Percentiles rank a stretch among this genome's conserved stretches.
phyloP scores from a whole-genome alignment of 1,284 basidiomycete species.

The Puccinia hordei region DNA sequence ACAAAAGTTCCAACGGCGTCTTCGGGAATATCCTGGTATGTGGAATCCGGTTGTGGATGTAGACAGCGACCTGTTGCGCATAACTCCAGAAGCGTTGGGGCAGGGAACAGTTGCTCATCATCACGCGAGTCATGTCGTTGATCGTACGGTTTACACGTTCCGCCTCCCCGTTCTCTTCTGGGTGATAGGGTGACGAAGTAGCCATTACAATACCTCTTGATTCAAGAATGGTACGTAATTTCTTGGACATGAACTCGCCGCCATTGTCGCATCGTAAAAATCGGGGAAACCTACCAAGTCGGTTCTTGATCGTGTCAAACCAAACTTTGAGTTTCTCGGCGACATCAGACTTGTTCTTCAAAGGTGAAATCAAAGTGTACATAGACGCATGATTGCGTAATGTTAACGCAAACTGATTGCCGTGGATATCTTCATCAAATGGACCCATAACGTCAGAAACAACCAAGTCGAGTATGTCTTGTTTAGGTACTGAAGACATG shows the following conservation, averaged over 20 bases:
- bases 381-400: constrained; percentile 15
- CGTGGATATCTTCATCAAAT: constrained; percentile 13
- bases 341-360: neutral
- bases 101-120: neutral
- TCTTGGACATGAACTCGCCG: neutral
- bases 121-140: constrained; percentile 16
- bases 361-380: neutral
- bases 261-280: neutral
- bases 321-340: neutral
- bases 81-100: constrained; percentile 1
- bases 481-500: neutral
- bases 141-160: constrained; percentile 13
- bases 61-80: neutral
- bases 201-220: neutral
- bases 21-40: neutral
- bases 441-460: constrained; percentile 18
- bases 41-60: constrained; percentile 11
- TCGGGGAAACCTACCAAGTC: neutral
- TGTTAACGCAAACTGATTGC: neutral
- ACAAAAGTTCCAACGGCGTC: neutral
- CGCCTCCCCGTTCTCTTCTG: neutral
- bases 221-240: neutral
- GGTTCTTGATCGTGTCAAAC: neutral
- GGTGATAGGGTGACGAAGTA: neutral
- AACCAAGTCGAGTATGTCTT: neutral